phyloP scores from a whole-genome alignment of 192 early-diverging fungal species.

The Linnemannia exigua region DNA sequence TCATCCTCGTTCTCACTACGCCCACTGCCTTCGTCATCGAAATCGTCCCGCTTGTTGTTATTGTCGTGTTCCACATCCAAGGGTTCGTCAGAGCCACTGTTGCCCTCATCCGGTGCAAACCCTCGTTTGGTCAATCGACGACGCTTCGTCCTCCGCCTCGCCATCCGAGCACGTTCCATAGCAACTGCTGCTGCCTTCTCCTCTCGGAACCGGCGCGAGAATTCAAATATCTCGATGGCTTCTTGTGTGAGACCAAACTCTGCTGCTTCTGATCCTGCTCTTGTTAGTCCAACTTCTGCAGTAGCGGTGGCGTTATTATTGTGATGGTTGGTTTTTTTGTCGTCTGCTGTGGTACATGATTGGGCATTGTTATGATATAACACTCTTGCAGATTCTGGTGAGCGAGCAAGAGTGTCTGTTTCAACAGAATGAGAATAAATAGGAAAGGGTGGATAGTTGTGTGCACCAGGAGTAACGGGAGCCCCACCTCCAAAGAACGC shows the following conservation, averaged over 20 bases:
- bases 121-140: constrained; percentile 38
- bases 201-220: constrained; percentile 38
- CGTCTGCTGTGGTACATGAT: neutral
- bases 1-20: neutral
- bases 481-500: neutral
- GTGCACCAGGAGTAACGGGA: neutral
- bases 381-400: neutral
- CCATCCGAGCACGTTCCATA: constrained; percentile 11
- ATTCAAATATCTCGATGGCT: constrained; percentile 51
- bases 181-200: constrained; percentile 27
- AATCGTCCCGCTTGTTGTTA: neutral
- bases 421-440: neutral
- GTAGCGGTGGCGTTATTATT: no score
- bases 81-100: constrained; percentile 20
- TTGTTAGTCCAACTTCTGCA: neutral
- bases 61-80: neutral
- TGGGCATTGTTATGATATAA: neutral
- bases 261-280: neutral
- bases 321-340: neutral
- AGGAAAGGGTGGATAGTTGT: neutral
- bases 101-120: constrained; percentile 41
- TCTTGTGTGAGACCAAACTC: constrained; percentile 7
- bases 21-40: neutral
- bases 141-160: constrained; percentile 22
- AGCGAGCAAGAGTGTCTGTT: neutral